Evolutionary conservation across 1,139 yeast species (phyloP), one percentile per base, ranked within the genome.

Genomic region (Oligophagozyma castellii): DNA sequence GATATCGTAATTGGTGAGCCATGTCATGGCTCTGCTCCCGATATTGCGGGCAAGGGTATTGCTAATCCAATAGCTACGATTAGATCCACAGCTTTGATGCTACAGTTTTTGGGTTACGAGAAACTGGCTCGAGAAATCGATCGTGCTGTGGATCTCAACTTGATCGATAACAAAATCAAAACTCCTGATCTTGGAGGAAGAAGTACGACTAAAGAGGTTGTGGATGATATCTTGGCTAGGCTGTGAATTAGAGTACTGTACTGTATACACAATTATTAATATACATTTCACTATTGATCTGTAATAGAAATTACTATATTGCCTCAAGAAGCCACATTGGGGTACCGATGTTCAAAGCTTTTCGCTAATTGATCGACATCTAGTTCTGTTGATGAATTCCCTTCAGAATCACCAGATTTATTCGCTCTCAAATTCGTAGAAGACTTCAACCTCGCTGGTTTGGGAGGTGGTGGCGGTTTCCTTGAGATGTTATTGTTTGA

Each of bases 1-100:
- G 62, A 67, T 55, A 89, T 89, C 52, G 95, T 93, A 40, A 84
- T 89, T 55, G 98, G 98, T 56, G 98, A 89, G 61, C 98, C 98
- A 51, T 86, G 96, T 56, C 98, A 89, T 60, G 98, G 98, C 37
- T 80, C 94, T 36, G 31, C 31, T 7, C 31, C 31, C 10, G 31
- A 29, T 16, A 29, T 29, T 12, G 31, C 31, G 11, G 31, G 31
- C 14, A 29, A 19, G 13, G 31, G 31, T 29, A 29, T 29, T 13
- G 24, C 96, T 36, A 89, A 89, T 69, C 98, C 98, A 42, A 74
- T 89, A 51, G 98, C 98, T 33, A 89, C 96, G 28, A 86, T 89
- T 54, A 77, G 98, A 63, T 89, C 96, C 16, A 76, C 95, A 34
- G 98, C 96, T 33, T 68, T 89, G 55, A 80, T 92, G 94, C 72